Evolutionary conservation across 2,329 filamentous ascomycete genomes (phyloP).

Genomic region (Pleoardoris graminearum): DNA sequence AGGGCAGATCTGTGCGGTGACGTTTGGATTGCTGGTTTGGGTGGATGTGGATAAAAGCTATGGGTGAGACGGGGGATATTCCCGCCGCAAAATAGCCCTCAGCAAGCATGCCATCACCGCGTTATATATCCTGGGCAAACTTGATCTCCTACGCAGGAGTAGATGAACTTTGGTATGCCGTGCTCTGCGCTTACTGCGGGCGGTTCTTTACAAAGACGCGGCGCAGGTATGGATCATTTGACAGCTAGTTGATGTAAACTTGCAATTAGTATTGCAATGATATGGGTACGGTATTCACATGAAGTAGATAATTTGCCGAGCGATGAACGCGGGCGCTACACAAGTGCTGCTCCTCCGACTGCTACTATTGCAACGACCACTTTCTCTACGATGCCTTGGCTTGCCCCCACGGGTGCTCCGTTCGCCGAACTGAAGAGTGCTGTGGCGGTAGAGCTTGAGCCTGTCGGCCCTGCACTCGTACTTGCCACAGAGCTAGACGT

Average conservation of each 20-base stretch:
- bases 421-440: not conserved
- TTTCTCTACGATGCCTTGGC: not conserved
- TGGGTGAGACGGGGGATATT: constrained; percentile 5
- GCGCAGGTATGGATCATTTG: too few species aligned
- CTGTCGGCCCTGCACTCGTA: not conserved
- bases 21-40: constrained; percentile 11
- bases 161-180: not conserved
- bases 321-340: not conserved
- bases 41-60: constrained; percentile 22
- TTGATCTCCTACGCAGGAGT: too few species aligned
- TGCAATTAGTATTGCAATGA: too few species aligned
- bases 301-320: too few species aligned
- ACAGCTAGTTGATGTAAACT: too few species aligned
- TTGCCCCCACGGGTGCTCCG: not conserved
- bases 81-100: too few species aligned
- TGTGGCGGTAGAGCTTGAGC: not conserved
- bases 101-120: too few species aligned
- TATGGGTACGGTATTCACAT: too few species aligned
- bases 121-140: too few species aligned
- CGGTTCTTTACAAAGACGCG: too few species aligned
- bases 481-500: not conserved
- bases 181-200: too few species aligned
- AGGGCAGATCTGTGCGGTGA: not conserved
- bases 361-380: not conserved
- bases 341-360: not conserved